phyloP scores from a whole-genome alignment of 352 stramenopile species.

The Phytophthora crassamura region DNA sequence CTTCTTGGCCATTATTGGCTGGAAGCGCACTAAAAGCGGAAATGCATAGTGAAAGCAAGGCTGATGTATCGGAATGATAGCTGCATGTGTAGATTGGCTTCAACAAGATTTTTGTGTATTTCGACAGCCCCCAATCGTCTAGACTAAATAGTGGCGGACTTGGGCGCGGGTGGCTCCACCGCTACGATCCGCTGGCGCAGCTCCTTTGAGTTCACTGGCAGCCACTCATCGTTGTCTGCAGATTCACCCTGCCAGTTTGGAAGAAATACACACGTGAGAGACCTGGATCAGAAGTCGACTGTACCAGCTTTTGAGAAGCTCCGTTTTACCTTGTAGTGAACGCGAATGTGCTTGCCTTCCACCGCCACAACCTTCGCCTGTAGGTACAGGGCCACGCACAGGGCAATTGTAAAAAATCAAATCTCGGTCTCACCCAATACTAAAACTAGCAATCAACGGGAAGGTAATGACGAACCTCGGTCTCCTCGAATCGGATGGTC shows the following conservation, averaged over 20 bases:
- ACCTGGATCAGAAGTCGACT: neutral
- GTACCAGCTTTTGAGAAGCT: too few species aligned
- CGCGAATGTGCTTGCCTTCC: slow-evolving; percentile 74
- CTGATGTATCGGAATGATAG: slow-evolving; percentile 9
- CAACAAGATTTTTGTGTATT: slow-evolving; percentile 12
- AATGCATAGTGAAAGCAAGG: slow-evolving; percentile 4
- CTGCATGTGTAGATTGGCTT: slow-evolving; percentile 14
- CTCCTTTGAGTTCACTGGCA: slow-evolving; percentile 55
- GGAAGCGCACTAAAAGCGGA: neutral
- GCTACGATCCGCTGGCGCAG: slow-evolving; percentile 55
- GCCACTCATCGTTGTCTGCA: slow-evolving; percentile 74
- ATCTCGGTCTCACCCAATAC: slow-evolving; percentile 1
- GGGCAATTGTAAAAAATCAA: neutral
- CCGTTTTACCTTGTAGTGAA: slow-evolving; percentile 79
- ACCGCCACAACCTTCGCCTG: slow-evolving; percentile 74
- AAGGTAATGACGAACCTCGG: slow-evolving; percentile 43
- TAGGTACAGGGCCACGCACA: slow-evolving; percentile 1
- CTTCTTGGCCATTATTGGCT: slow-evolving; percentile 37
- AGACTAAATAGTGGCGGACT: slow-evolving; percentile 27
- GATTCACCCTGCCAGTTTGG: slow-evolving; percentile 57
- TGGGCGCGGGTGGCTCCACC: slow-evolving; percentile 39
- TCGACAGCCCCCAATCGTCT: neutral
- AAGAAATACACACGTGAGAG: slow-evolving; percentile 4
- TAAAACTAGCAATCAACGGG: neutral
- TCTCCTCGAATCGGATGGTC: slow-evolving; percentile 70